Conservation (phyloP, 805 yeast species). For the Cyberlindnera maritima region DNA sequence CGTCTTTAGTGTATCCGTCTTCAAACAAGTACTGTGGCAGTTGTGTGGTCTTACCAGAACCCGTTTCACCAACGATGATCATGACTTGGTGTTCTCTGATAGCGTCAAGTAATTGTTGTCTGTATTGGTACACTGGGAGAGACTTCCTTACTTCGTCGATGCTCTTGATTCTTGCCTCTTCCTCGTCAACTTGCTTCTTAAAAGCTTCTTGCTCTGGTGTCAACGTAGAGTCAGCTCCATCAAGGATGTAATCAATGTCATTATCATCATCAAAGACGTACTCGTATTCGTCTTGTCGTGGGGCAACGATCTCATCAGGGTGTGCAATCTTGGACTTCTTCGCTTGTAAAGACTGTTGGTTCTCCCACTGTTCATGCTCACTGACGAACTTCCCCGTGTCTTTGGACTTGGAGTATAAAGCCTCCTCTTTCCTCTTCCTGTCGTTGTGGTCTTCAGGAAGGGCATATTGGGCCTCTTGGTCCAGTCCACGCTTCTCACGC, state of each 20-base stretch:
- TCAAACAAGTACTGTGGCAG: slow-evolving; percentile 84
- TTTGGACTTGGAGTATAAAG: slow-evolving; percentile 42
- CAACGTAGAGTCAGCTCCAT: slow-evolving; percentile 28
- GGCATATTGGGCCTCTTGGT: slow-evolving; percentile 39
- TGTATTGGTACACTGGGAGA: slow-evolving; percentile 70
- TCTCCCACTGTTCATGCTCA: slow-evolving; percentile 26
- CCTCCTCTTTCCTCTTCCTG: slow-evolving; percentile 49
- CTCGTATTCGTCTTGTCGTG: slow-evolving; percentile 55
- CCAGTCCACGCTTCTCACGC: slow-evolving; percentile 34
- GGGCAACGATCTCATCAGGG: slow-evolving; percentile 41
- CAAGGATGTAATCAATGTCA: slow-evolving; percentile 49
- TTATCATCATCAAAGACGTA: slow-evolving; percentile 74
- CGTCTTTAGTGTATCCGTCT: slow-evolving; percentile 65
- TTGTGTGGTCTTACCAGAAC: slow-evolving; percentile 95
- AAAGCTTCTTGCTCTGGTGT: slow-evolving; percentile 33
- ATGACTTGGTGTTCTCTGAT: slow-evolving; percentile 62
- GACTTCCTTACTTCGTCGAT: slow-evolving; percentile 49
- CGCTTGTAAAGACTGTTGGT: slow-evolving; percentile 16
- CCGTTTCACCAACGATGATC: slow-evolving; percentile 83
- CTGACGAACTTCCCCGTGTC: slow-evolving; percentile 32
- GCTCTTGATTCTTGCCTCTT: slow-evolving; percentile 33
- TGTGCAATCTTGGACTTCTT: slow-evolving; percentile 27
- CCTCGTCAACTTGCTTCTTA: slow-evolving; percentile 32
- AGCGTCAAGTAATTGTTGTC: slow-evolving; percentile 58
- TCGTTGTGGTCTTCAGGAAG: slow-evolving; percentile 64